Conservation (phyloP, 108 stramenopile species). For the Stephanodiscus minutulus region DNA sequence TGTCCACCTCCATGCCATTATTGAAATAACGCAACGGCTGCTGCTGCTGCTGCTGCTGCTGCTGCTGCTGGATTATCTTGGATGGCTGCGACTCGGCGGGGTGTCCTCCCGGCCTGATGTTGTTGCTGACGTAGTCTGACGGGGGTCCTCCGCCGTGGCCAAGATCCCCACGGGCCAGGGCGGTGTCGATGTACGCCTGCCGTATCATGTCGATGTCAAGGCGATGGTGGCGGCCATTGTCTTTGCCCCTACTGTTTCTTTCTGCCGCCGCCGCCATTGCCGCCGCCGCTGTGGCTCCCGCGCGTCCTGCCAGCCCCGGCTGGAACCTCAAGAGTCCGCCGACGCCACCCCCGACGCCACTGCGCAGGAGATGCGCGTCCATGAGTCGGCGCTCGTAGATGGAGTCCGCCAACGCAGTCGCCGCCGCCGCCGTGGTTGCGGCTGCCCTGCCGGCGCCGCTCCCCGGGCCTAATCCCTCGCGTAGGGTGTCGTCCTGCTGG, state of each 20-base stretch:
- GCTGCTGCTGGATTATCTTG: not conserved
- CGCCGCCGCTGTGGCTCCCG: too few species aligned
- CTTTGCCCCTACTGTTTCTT: not conserved
- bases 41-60: not conserved
- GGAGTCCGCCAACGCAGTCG: not conserved
- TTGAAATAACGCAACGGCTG: slow-evolving; percentile 28
- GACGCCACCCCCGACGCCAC: not conserved
- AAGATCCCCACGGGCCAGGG: not conserved
- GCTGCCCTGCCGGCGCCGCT: not conserved
- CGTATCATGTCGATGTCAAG: not conserved
- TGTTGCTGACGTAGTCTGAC: not conserved
- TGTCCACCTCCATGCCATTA: slow-evolving; percentile 30
- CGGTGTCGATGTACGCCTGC: not conserved
- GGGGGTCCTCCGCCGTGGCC: not conserved
- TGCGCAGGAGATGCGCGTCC: slow-evolving; percentile 7
- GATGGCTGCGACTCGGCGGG: not conserved
- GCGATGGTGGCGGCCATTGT: not conserved
- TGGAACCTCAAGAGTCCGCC: not conserved
- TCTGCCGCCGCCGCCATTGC: not conserved
- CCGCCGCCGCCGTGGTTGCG: too few species aligned
- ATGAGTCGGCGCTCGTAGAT: not conserved
- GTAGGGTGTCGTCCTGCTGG: not conserved
- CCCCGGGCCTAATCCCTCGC: not conserved
- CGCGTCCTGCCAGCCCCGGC: not conserved
- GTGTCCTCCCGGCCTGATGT: not conserved